Evolutionary conservation across 495 filamentous ascomycete genomes (phyloP).

Genomic region (Trichoderma reesei): DNA sequence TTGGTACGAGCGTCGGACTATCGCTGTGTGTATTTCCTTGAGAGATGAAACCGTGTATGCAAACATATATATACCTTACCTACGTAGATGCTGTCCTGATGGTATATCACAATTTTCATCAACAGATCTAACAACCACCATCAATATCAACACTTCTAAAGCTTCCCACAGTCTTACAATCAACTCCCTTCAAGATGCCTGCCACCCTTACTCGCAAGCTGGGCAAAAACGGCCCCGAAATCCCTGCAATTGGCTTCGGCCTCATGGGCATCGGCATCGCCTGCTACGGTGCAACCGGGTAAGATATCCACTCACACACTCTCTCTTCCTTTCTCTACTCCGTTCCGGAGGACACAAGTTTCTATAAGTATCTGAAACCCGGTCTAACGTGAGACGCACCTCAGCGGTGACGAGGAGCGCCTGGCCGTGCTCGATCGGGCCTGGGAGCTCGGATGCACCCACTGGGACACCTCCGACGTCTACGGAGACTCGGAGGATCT

Average conservation of each 20-base stretch:
- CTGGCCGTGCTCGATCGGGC: conserved; percentile 33
- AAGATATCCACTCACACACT: too few relatives aligned
- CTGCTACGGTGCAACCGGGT: conserved; percentile 30
- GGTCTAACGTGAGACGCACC: not conserved
- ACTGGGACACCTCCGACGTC: conserved; percentile 42
- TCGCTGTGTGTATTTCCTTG: too few relatives aligned
- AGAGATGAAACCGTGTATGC: too few relatives aligned
- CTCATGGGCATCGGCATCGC: conserved; percentile 40
- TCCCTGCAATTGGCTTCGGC: conserved; percentile 43
- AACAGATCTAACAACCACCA: not conserved
- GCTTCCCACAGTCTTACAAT: not conserved
- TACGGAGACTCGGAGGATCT: conserved; percentile 44
- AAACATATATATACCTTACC: too few relatives aligned
- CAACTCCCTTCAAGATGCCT: not conserved
- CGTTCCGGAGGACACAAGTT: too few relatives aligned
- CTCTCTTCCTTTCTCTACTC: too few relatives aligned
- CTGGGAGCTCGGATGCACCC: conserved; percentile 31
- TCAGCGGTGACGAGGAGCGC: conserved; percentile 33
- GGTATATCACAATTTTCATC: too few relatives aligned
- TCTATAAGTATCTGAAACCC: too few relatives aligned
- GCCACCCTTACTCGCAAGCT: conserved; percentile 28
- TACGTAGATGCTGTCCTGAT: too few relatives aligned
- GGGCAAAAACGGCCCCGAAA: conserved; percentile 44
- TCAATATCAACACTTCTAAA: not conserved
- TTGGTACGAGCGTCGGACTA: too few relatives aligned